These are phyloP conservation scores for Monosporascus sp. DNA, from an alignment of 2,329 filamentous ascomycete genomes.

Conservation along the genomic window DNA sequence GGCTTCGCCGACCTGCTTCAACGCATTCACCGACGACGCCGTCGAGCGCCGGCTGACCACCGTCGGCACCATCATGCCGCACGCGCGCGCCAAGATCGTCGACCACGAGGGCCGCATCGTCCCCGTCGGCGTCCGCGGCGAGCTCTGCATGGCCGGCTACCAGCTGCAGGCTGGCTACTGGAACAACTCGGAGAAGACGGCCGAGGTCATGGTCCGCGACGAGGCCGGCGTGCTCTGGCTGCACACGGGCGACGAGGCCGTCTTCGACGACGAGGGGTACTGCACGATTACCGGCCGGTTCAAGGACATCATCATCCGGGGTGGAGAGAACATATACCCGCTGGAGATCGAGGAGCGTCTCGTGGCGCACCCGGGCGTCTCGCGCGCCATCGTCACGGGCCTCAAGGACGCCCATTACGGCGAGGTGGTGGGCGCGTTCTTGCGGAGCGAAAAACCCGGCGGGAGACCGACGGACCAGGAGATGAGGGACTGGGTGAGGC, in stretches of 20 bases:
- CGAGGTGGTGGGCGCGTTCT: slow-evolving; percentile 65
- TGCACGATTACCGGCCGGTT: slow-evolving; percentile 70
- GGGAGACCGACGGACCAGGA: slow-evolving; percentile 43
- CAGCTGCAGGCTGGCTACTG: slow-evolving; percentile 63
- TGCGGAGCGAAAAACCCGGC: slow-evolving; percentile 31
- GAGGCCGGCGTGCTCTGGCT: slow-evolving; percentile 53
- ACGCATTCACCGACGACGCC: slow-evolving; percentile 68
- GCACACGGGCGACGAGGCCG: slow-evolving; percentile 64
- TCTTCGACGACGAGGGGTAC: slow-evolving; percentile 63
- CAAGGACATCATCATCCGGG: slow-evolving; percentile 75
- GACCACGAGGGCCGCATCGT: slow-evolving; percentile 60
- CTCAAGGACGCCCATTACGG: slow-evolving; percentile 66
- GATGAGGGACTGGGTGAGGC: slow-evolving; percentile 57
- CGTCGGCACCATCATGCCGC: slow-evolving; percentile 71
- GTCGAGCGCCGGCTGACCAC: slow-evolving; percentile 62
- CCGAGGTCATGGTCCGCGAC: slow-evolving; percentile 50
- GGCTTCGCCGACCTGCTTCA: slow-evolving; percentile 75
- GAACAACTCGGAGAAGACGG: slow-evolving; percentile 71
- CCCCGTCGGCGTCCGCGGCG: slow-evolving; percentile 62
- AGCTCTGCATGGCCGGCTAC: slow-evolving; percentile 74
- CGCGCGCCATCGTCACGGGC: slow-evolving; percentile 63
- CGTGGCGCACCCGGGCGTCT: slow-evolving; percentile 56
- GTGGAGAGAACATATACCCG: slow-evolving; percentile 69
- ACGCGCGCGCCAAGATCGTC: slow-evolving; percentile 72
- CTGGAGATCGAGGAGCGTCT: slow-evolving; percentile 71